phyloP scores from a whole-genome alignment of 1,139 yeast genomes.

The Yamadazyma siamensis region DNA sequence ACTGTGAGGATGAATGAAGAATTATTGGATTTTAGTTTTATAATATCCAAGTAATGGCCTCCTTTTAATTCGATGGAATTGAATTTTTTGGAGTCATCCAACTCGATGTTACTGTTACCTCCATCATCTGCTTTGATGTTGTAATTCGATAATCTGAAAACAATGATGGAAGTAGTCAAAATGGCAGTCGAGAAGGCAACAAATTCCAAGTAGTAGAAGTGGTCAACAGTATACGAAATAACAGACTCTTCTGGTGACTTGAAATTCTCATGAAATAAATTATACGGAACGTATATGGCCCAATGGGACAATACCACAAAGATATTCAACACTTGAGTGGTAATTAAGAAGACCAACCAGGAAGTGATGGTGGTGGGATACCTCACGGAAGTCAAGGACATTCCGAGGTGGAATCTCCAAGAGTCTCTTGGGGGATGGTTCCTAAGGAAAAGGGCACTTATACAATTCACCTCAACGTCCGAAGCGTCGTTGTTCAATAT shows the following conservation, averaged over 20 bases:
- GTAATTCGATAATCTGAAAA: constrained; percentile 22
- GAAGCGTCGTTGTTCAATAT: constrained; percentile 18
- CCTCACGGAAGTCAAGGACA: constrained; percentile 30
- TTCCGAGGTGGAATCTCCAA: constrained; percentile 29
- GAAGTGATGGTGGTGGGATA: constrained; percentile 24
- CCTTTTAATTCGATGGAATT: constrained; percentile 47
- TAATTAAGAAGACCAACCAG: constrained; percentile 17
- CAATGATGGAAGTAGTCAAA: constrained; percentile 24
- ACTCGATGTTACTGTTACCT: constrained; percentile 15
- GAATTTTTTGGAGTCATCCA: constrained; percentile 19
- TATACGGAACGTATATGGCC: constrained; percentile 25
- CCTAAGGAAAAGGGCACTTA: constrained; percentile 25
- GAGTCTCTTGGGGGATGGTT: constrained; percentile 18
- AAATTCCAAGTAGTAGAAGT: constrained; percentile 31
- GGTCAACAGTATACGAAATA: constrained; percentile 11
- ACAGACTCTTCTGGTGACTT: constrained; percentile 10
- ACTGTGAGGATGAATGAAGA: constrained; percentile 64
- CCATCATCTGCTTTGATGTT: constrained; percentile 6
- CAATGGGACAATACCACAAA: constrained; percentile 21
- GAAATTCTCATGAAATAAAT: constrained; percentile 17
- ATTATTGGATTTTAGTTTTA: constrained; percentile 54
- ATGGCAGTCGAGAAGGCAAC: constrained; percentile 24
- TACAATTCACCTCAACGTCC: constrained; percentile 15
- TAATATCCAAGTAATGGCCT: constrained; percentile 57
- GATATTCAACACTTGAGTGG: constrained; percentile 16